Percentiles rank a stretch among this genome's conserved stretches.
Evolutionary conservation across 352 stramenopile genomes (phyloP).

Genomic region (Sclerospora graminicola): DNA sequence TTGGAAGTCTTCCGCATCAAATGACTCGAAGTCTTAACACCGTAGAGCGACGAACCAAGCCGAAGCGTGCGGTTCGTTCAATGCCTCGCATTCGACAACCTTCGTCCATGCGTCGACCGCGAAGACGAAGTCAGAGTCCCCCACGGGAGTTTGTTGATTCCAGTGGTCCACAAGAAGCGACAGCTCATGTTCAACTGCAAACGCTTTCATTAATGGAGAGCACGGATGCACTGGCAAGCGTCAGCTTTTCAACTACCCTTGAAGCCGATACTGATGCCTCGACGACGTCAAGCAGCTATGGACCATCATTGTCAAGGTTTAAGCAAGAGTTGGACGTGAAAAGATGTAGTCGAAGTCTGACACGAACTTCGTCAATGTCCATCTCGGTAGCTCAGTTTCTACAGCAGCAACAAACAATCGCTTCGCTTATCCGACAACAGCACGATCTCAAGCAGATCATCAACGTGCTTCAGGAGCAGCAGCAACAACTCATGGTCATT

Average conservation of each 20-base stretch:
- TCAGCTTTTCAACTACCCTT: slow-evolving; percentile 1
- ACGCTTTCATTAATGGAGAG: slow-evolving; percentile 4
- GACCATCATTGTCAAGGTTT: slow-evolving; percentile 4
- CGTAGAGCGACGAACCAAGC: slow-evolving; percentile 14
- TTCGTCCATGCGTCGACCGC: slow-evolving; percentile 13
- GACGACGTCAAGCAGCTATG: background rate
- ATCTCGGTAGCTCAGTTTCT: slow-evolving; percentile 66
- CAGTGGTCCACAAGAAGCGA: slow-evolving; percentile 10
- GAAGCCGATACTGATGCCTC: background rate
- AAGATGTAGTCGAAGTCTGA: background rate
- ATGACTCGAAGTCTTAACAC: slow-evolving; percentile 17
- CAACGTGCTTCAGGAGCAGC: slow-evolving; percentile 59
- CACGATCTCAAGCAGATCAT: slow-evolving; percentile 81
- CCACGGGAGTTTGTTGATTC: slow-evolving; percentile 16
- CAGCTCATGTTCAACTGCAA: slow-evolving; percentile 6
- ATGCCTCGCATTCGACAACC: slow-evolving; percentile 26
- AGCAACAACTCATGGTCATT: slow-evolving; percentile 65
- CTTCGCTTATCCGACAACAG: slow-evolving; percentile 68
- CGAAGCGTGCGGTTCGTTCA: slow-evolving; percentile 25
- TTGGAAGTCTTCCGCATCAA: slow-evolving; percentile 17
- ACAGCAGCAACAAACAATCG: slow-evolving; percentile 77
- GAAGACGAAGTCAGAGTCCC: slow-evolving; percentile 42
- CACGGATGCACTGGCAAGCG: slow-evolving; percentile 4
- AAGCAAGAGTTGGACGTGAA: slow-evolving; percentile 9
- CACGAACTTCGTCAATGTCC: slow-evolving; percentile 42